Evolutionary conservation across 139 green algal species (phyloP).

Genomic region (Medakamo hakoo): DNA sequence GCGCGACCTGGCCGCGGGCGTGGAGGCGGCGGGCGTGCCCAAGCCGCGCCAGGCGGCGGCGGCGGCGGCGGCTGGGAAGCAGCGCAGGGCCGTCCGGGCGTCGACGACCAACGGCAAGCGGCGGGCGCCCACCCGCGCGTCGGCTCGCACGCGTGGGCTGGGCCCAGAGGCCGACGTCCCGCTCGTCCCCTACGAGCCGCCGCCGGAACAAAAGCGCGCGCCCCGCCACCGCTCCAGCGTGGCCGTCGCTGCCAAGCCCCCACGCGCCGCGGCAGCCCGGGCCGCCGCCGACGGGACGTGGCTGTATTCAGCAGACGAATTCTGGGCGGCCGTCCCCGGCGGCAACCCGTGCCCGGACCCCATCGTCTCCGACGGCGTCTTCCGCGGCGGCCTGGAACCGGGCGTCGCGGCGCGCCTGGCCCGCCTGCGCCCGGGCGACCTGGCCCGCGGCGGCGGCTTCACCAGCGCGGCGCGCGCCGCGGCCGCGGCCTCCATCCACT

Average conservation of each 20-base stretch:
- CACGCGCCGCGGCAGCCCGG: background rate
- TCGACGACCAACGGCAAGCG: background rate
- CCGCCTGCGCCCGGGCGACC: too few relatives aligned
- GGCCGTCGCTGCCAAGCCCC: background rate
- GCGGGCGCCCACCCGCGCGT: slow-evolving; percentile 1
- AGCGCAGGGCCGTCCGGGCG: background rate
- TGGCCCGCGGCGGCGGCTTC: too few relatives aligned
- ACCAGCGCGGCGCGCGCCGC: slow-evolving; percentile 19
- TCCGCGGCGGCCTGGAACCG: background rate
- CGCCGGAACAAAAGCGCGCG: background rate
- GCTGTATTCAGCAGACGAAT: background rate
- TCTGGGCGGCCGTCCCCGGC: too few relatives aligned
- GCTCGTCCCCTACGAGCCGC: background rate
- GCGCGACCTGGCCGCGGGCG: slow-evolving; percentile 4
- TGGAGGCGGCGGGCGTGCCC: slow-evolving; percentile 1
- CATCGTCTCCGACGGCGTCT: background rate
- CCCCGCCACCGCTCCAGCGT: too few relatives aligned
- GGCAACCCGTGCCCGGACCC: background rate
- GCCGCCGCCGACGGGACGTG: background rate
- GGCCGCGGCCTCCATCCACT: slow-evolving; percentile 30
- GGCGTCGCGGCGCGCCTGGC: too few relatives aligned
- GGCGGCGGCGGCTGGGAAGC: too few relatives aligned
- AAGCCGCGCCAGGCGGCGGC: background rate
- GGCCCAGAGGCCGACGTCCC: background rate
- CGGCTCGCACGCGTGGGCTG: slow-evolving; percentile 3